phyloP scores from a whole-genome alignment of 2,329 filamentous ascomycete species.

The Zalaria obscura region DNA sequence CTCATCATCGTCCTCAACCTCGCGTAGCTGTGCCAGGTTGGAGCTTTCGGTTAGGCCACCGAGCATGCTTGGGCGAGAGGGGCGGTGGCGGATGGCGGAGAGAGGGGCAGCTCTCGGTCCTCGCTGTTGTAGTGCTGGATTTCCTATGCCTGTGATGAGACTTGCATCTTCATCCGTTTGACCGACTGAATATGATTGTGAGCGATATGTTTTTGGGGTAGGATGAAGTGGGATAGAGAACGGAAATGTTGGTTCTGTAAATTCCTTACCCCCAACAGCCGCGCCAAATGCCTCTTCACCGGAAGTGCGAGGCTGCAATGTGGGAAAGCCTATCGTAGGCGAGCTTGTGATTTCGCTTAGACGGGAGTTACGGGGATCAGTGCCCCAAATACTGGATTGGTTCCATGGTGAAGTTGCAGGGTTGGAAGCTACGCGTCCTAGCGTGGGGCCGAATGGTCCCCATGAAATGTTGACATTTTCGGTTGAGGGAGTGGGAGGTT shows the following conservation, averaged over 20 bases:
- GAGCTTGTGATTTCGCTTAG: too few species aligned
- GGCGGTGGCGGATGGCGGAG: constrained; percentile 4
- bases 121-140: constrained; percentile 3
- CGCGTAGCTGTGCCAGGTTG: constrained; percentile 54
- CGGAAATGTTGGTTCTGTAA: constrained; percentile 48
- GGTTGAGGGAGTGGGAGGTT: constrained; percentile 63
- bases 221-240: constrained; percentile 82
- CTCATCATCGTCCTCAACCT: constrained; percentile 51
- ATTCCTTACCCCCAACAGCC: constrained; percentile 19
- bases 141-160: constrained; percentile 5
- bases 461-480: constrained; percentile 29
- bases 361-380: constrained; percentile 9
- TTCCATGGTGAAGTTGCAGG: constrained; percentile 10
- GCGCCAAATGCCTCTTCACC: constrained; percentile 19
- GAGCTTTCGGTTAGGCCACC: constrained; percentile 8
- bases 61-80: constrained; percentile 9
- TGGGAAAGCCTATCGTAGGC: too few species aligned
- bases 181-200: constrained; percentile 91
- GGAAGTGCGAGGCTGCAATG: constrained; percentile 2
- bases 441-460: constrained; percentile 5
- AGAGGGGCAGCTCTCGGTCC: constrained; percentile 2
- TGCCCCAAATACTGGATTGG: constrained; percentile 33
- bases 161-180: constrained; percentile 58
- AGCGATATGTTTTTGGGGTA: constrained; percentile 83
- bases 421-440: constrained; percentile 29